These are phyloP conservation scores for Tolypocladium tropicale DNA, from an alignment of 2,329 filamentous ascomycete species.

Conservation along the genomic window DNA sequence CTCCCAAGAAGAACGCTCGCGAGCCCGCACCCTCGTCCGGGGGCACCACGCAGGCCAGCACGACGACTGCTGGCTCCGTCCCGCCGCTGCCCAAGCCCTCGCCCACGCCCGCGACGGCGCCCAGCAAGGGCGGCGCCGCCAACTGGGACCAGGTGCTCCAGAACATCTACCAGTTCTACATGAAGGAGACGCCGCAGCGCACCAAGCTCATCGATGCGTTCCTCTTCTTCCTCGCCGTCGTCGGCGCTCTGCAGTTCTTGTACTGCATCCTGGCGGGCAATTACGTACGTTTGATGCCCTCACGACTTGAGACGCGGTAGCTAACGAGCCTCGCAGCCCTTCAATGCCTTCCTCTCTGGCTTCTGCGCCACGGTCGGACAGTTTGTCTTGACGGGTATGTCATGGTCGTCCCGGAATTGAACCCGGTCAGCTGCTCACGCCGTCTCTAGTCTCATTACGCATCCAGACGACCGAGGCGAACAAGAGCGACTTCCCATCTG, in stretches of 20 bases:
- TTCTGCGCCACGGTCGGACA: constrained; percentile 93
- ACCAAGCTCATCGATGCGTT: constrained; percentile 89
- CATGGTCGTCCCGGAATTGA: not conserved
- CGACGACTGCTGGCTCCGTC: constrained; percentile 15
- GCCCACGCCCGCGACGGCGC: constrained; percentile 2
- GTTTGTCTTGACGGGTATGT: constrained; percentile 84
- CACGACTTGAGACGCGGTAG: not conserved
- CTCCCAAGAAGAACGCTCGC: constrained; percentile 37
- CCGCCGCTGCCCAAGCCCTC: constrained; percentile 12
- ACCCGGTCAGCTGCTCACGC: constrained; percentile 1
- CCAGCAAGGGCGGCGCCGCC: constrained; percentile 15
- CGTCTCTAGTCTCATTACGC: constrained; percentile 53
- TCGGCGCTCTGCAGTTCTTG: constrained; percentile 83
- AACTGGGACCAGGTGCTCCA: constrained; percentile 50
- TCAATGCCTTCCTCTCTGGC: constrained; percentile 95
- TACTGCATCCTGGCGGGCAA: constrained; percentile 91
- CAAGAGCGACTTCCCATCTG: constrained; percentile 62
- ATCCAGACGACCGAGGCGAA: constrained; percentile 87
- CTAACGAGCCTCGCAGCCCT: constrained; percentile 54
- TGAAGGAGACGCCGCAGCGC: constrained; percentile 73
- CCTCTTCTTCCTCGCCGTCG: constrained; percentile 74
- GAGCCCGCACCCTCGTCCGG: constrained; percentile 22
- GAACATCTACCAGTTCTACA: constrained; percentile 69
- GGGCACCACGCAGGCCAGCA: constrained; percentile 17
- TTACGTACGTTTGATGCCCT: constrained; percentile 57